Percentiles rank a stretch among this genome's conserved stretches.
These are phyloP conservation scores for Thalassiosira hispida DNA, from an alignment of 352 stramenopile genomes.

Conservation along the genomic window DNA sequence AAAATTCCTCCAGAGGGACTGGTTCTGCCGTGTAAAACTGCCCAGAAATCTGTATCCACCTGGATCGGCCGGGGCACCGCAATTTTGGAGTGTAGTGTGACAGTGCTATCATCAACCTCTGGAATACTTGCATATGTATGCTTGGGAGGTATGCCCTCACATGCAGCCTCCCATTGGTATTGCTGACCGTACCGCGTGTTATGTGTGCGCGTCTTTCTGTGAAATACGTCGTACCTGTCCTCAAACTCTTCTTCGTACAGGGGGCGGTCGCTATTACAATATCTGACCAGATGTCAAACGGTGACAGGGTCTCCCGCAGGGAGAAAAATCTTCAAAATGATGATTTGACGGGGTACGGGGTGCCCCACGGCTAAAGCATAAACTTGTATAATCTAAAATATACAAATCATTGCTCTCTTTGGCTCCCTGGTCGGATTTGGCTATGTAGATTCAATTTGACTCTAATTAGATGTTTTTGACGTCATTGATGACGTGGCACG, in stretches of 20 bases:
- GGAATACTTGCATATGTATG: not conserved
- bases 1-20: conserved; percentile 18
- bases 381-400: no score
- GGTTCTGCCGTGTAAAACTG: not conserved
- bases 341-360: no score
- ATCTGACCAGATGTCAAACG: no score
- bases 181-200: not conserved
- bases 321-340: no score
- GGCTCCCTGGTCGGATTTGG: no score
- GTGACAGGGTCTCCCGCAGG: no score
- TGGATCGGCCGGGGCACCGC: not conserved
- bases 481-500: no score
- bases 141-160: not conserved
- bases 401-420: no score
- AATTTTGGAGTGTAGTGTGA: not conserved
- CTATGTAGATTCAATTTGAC: no score
- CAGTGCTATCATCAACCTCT: not conserved
- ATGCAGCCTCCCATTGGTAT: not conserved
- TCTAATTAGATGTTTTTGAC: no score
- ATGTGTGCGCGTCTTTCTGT: not conserved
- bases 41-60: not conserved
- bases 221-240: not conserved
- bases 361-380: no score
- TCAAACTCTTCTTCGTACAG: not conserved
- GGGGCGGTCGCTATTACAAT: no score